Evolutionary conservation across 306 rosid species (phyloP).

Genomic region (Ochetophila trinervis): DNA sequence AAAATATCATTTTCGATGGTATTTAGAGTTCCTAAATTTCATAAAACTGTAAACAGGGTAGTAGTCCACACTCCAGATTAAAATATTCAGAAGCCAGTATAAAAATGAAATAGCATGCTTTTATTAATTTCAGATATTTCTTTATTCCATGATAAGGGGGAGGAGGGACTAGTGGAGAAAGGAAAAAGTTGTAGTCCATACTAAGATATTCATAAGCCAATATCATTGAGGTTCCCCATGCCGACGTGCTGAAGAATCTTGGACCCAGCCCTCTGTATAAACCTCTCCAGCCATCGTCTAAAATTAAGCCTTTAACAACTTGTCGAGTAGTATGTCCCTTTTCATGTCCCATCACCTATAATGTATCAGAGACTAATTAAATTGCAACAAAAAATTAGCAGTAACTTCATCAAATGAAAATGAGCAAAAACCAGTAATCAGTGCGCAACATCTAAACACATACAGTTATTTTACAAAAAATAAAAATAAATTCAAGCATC

Average conservation of each 20-base stretch:
- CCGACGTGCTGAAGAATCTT: conserved; percentile 90
- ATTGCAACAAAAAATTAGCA: conserved; percentile 14
- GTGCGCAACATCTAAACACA: not conserved
- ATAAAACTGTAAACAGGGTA: too few species aligned
- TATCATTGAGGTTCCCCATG: conserved; percentile 97
- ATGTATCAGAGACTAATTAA: conserved; percentile 21
- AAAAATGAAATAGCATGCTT: not conserved
- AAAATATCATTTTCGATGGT: too few species aligned
- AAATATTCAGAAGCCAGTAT: not conserved
- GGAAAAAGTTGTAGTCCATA: conserved; percentile 36
- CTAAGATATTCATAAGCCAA: conserved; percentile 86
- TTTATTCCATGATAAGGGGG: not conserved
- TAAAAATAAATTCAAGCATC: too few species aligned
- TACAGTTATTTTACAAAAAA: too few species aligned
- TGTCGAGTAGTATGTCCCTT: conserved; percentile 61
- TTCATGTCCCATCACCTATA: conserved; percentile 71
- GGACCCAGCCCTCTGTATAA: conserved; percentile 91
- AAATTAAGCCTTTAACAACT: conserved; percentile 64
- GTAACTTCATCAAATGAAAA: conserved; percentile 11
- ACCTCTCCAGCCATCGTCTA: conserved; percentile 92
- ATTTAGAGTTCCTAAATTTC: too few species aligned
- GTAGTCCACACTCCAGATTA: too few species aligned
- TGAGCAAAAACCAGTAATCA: not conserved
- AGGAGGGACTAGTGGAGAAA: too few species aligned
- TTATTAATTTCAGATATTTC: not conserved